Conservation (phyloP, 371 early-diverging fungal genomes). For the Mortierella polycephala region DNA sequence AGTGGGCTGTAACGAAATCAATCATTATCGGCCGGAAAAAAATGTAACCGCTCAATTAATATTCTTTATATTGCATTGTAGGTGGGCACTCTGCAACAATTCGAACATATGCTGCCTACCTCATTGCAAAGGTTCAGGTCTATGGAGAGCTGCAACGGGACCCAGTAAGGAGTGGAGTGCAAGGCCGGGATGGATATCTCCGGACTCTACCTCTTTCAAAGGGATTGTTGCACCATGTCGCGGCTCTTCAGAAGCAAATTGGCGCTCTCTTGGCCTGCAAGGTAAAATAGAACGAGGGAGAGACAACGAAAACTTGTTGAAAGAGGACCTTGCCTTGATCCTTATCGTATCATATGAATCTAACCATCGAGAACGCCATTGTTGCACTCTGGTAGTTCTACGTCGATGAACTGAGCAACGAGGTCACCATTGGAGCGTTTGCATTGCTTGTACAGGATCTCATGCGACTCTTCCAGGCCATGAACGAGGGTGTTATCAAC, state of each 20-base stretch:
- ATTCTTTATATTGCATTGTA: conserved; percentile 3
- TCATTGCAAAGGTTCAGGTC: conserved; percentile 81
- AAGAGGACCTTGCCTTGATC: not conserved
- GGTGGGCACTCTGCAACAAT: conserved; percentile 60
- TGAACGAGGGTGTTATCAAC: conserved; percentile 93
- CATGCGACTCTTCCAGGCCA: conserved; percentile 84
- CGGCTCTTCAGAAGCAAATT: conserved; percentile 84
- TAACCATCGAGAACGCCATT: not conserved
- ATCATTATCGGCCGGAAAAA: no score
- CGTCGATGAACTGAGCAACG: conserved; percentile 86
- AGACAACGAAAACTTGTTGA: no score
- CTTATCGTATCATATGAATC: not conserved
- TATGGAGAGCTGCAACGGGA: conserved; percentile 83
- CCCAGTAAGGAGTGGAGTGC: conserved; percentile 66
- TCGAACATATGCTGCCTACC: conserved; percentile 82
- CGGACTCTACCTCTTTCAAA: conserved; percentile 69
- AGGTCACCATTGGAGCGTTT: conserved; percentile 87
- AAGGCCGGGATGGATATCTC: conserved; percentile 63
- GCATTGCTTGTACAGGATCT: conserved; percentile 88
- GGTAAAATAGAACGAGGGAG: conserved; percentile 53
- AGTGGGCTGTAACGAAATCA: no score
- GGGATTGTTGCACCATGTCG: conserved; percentile 81
- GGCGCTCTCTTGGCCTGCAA: conserved; percentile 80
- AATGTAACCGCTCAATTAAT: not conserved
- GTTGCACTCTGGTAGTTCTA: conserved; percentile 70